Percentiles rank a stretch among this genome's conserved stretches.
phyloP scores from a whole-genome alignment of 306 rosid species.

The Vigna trinervia region DNA sequence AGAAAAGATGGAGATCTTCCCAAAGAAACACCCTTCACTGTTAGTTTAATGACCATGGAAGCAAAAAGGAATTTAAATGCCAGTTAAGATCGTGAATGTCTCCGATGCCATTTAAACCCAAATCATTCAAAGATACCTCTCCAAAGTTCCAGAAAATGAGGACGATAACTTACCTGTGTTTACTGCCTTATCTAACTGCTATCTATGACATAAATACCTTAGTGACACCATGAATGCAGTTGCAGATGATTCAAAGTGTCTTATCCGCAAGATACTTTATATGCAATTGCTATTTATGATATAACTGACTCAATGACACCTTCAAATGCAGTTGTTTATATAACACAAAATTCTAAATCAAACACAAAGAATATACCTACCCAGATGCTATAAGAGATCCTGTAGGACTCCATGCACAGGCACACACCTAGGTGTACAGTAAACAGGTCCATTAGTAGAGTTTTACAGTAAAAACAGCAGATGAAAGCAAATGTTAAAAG shows the following conservation, averaged over 20 bases:
- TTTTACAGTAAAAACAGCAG: conserved; percentile 26
- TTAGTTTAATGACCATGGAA: background rate
- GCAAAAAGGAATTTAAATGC: conserved; percentile 7
- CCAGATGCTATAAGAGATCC: conserved; percentile 97
- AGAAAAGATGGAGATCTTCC: background rate
- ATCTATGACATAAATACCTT: background rate
- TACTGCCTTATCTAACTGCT: background rate
- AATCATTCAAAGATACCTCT: conserved; percentile 4
- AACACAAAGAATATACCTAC: conserved; percentile 52
- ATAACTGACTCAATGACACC: background rate
- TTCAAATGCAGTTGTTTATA: background rate
- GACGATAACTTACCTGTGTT: background rate
- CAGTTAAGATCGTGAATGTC: background rate
- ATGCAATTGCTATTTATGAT: background rate
- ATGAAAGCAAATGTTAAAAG: conserved; percentile 1
- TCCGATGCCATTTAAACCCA: conserved; percentile 2
- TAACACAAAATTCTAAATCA: conserved; percentile 7
- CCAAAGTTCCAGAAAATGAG: background rate
- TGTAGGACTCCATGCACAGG: conserved; percentile 97
- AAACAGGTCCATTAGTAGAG: conserved; percentile 38
- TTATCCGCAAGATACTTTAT: background rate
- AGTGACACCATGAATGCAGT: background rate
- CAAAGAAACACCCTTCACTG: background rate
- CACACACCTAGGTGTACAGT: conserved; percentile 73
- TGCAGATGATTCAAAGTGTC: background rate